These are phyloP conservation scores for Neurospora sp. DNA, from an alignment of 495 filamentous ascomycete species.

Conservation along the genomic window DNA sequence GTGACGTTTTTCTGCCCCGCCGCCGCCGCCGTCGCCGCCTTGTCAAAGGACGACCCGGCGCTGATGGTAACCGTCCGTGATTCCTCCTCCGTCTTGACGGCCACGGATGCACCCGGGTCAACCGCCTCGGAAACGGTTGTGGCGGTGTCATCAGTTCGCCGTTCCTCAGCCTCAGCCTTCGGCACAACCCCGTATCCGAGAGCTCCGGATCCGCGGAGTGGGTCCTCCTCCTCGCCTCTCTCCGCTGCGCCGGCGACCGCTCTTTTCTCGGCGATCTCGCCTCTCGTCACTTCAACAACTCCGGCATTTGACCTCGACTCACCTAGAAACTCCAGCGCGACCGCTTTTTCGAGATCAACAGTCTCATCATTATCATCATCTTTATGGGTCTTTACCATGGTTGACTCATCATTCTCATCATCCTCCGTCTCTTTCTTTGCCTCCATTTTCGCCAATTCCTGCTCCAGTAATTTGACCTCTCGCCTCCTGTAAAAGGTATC, in stretches of 20 bases:
- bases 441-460: constrained; percentile 8
- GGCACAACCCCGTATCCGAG: not conserved
- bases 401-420: not conserved
- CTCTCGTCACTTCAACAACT: not conserved
- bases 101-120: not conserved
- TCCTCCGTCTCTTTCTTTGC: constrained; percentile 1
- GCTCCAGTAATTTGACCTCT: constrained; percentile 26
- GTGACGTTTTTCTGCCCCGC: not conserved
- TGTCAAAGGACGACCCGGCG: not conserved
- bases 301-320: not conserved
- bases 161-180: not conserved
- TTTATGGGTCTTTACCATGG: not conserved
- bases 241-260: not conserved
- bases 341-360: not conserved
- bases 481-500: constrained; percentile 65
- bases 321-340: not conserved
- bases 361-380: not conserved
- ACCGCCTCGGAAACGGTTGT: not conserved
- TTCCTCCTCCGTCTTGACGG: not conserved
- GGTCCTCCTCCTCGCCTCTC: not conserved
- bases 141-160: not conserved
- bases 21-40: not conserved
- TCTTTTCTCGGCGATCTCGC: constrained; percentile 1
- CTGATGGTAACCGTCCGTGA: not conserved
- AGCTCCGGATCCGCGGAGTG: not conserved